Base-by-base conservation (phyloP, 345 rosid genomes). In the Eucalyptus lansdowneana region DNA sequence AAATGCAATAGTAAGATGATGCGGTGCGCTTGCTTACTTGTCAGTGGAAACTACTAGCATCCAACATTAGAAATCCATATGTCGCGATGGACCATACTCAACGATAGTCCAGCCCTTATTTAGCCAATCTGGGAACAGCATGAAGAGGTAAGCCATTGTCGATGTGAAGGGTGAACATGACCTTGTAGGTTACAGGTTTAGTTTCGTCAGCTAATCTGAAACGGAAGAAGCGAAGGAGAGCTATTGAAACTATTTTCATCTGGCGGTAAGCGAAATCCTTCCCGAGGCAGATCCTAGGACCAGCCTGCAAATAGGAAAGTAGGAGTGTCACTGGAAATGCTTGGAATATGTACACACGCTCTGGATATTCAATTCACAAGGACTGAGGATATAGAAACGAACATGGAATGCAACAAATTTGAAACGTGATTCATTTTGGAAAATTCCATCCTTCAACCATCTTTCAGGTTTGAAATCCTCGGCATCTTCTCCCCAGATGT, bases 211-310 rank as follows among this genome's bases (percentile, higher is more conserved):
- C 94, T 90, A 95, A 40, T 65, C 93, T 93, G 91, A 96, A 96
- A 53, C 92, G 92, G 88, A 95, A 95, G 92, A 90, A 96, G 11
- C 90, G 94, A 69, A 97, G 93, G 87, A 97, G 95, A 4, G 95
- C 95, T 44, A 91, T 90, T 8, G 98, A 90, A 8, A 92, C 86
- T 83, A 97, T 97, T 95, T 96, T 96, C 98, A 97, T 96, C 89
- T 96, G 96, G 83, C 96, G 67, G 90, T 93, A 95, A 60, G 98
- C 99, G 7, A 96, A 96, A 81, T 95, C 97, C 86, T 94, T 97
- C 6, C 97, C 99, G 2, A 97, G 91, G 86, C 98, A 97, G 62
- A 95, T 95, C 56, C 97, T 91, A 80, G 99, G 98, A 86, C 99
- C 99, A 85, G 95, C 98, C 99, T 97, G 93, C 56, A 90, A 88